phyloP scores from a whole-genome alignment of 208 protist species.

The Leishmania turanica region DNA sequence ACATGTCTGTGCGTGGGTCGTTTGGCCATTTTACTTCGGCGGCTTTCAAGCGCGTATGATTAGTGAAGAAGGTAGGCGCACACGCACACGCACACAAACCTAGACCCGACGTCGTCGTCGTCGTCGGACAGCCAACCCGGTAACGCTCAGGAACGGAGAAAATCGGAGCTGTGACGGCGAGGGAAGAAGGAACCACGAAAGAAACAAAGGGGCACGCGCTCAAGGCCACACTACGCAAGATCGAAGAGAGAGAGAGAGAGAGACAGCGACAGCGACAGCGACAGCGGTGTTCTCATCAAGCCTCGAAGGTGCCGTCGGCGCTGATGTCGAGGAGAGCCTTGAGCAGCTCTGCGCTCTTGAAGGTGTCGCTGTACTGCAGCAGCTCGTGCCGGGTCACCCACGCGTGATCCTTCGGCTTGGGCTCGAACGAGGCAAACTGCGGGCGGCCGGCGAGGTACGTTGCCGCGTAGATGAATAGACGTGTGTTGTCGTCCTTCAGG shows the following conservation, averaged over 20 bases:
- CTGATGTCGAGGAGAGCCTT: conserved; percentile 71
- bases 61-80: background rate
- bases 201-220: background rate
- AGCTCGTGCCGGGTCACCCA: conserved; percentile 81
- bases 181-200: background rate
- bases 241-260: background rate
- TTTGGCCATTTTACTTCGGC: background rate
- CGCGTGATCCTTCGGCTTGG: conserved; percentile 64
- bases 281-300: background rate
- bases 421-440: conserved; percentile 61
- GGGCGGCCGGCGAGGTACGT: conserved; percentile 77
- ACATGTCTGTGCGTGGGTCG: background rate
- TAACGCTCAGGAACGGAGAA: background rate
- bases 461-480: conserved; percentile 71
- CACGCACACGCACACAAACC: background rate
- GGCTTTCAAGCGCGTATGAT: background rate
- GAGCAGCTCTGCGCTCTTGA: conserved; percentile 60
- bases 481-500: conserved; percentile 35
- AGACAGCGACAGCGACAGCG: too few species aligned
- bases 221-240: background rate
- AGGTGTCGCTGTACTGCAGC: conserved; percentile 63
- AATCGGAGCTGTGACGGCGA: background rate
- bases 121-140: background rate
- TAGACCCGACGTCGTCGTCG: background rate
- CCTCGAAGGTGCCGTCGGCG: conserved; percentile 72